Base-by-base conservation (phyloP, 176 grass and related monocot species). In the Thinopyrum elongatum region DNA sequence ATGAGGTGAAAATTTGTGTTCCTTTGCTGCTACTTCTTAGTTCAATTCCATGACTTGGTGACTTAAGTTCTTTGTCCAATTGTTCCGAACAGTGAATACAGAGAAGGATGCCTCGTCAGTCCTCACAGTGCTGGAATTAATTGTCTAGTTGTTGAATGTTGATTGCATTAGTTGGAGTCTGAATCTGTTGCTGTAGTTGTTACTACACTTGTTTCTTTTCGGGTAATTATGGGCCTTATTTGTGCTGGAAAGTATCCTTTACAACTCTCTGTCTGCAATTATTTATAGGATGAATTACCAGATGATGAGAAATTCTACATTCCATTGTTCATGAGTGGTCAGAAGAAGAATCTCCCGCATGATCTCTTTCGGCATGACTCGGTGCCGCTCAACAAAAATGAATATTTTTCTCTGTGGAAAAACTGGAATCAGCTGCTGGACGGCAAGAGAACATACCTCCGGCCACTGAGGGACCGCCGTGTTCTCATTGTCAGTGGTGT, bases 361-460 rank as follows among this genome's bases (percentile, higher is more conserved):
- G 27, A 3, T 29, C 2, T 80, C 5, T 2, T 3, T 65, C 60
- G 78, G 36, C 26, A 65, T 11, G 27, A 46, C 39, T 46, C 15
- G 10, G 60, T 65, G 15, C 78, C 38, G 4, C 36, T 80, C 60
- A 22, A 5, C 25, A 65, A 39, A 27, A 16, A 23, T 15, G 2
- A 29, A 6, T 80, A 21, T 22, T 46, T 80, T 22, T 65, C 38
- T 65, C 16, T 46, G 25, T 15, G 10, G 31, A n/a, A 22, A 59
- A 33, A 78, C 22, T 78, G 75, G 75, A 21, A 29, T 21, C 21
- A 58, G 17, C 29, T 78, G 49, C 30, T 78, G 10, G 75, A 29
- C 23, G 75, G 51, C 51, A 36, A 35, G 53, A 78, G 51, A 36
- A 78, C 75, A 59, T 78, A 78, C 51, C 75, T 79, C 31, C 76